A percentile compares a stretch with the other conserved stretches of the same genome.
Conservation (phyloP, 768 basidiomycete species). For the Mycena latifolia region DNA sequence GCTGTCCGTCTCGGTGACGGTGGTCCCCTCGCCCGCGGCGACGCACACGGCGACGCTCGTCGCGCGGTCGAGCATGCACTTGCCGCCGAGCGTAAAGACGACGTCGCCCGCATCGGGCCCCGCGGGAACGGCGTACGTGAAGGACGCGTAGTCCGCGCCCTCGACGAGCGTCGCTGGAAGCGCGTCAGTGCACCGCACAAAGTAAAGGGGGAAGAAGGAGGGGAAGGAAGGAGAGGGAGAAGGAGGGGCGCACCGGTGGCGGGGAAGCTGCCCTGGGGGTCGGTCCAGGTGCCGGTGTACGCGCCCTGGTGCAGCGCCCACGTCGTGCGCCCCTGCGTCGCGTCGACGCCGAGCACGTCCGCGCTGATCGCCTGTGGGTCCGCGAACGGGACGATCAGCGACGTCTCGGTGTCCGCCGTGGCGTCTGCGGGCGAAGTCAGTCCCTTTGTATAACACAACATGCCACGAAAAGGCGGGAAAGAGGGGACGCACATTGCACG, state of each 20-base stretch:
- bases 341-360: conserved; percentile 30
- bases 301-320: conserved; percentile 32
- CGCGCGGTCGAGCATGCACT: conserved; percentile 43
- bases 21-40: conserved; percentile 24
- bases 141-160: conserved; percentile 52
- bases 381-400: conserved; percentile 29
- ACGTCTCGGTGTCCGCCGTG: conserved; percentile 28
- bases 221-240: background rate
- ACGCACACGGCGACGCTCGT: conserved; percentile 41
- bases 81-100: conserved; percentile 34
- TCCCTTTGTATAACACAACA: too few species aligned
- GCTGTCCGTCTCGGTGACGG: conserved; percentile 37
- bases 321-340: conserved; percentile 25
- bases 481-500: conserved; percentile 21
- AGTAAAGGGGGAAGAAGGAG: too few species aligned
- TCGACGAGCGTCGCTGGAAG: conserved; percentile 62
- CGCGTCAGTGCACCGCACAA: background rate
- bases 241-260: conserved; percentile 27
- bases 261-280: conserved; percentile 33
- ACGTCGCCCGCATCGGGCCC: conserved; percentile 5
- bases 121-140: conserved; percentile 47
- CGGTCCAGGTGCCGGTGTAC: conserved; percentile 32
- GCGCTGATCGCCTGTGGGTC: conserved; percentile 33
- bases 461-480: too few species aligned
- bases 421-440: conserved; percentile 7